Evolutionary conservation across 345 rosid species (phyloP).

Genomic region (Turritis glabra): DNA sequence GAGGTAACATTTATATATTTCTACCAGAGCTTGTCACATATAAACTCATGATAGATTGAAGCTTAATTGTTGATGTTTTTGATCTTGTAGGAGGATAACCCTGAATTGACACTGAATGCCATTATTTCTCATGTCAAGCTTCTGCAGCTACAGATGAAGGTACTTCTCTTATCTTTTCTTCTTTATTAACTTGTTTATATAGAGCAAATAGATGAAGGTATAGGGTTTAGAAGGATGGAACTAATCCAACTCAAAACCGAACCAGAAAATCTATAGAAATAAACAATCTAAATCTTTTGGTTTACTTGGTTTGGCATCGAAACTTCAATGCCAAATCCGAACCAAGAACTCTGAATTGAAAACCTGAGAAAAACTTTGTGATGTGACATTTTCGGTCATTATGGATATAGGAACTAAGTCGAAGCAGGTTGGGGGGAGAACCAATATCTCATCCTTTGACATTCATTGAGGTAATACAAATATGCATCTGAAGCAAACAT

Average conservation of each 20-base stretch:
- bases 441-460: conserved; percentile 42
- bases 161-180: conserved; percentile 21
- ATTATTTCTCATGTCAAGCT: conserved; percentile 51
- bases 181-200: neutral
- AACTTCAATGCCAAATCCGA: neutral
- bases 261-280: neutral
- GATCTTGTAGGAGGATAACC: conserved; percentile 42
- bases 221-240: neutral
- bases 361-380: neutral
- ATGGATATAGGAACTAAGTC: conserved; percentile 54
- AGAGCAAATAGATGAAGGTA: neutral
- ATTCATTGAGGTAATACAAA: conserved; percentile 46
- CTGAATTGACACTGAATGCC: conserved; percentile 43
- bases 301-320: neutral
- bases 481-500: neutral
- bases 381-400: neutral
- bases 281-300: neutral
- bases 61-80: neutral
- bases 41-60: neutral
- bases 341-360: neutral
- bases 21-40: neutral
- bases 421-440: conserved; percentile 55
- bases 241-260: neutral
- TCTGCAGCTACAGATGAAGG: conserved; percentile 66
- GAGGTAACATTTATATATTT: conserved; percentile 36